Base-by-base conservation (phyloP, 2,329 filamentous ascomycete genomes). In the Hypomyces perniciosus region DNA sequence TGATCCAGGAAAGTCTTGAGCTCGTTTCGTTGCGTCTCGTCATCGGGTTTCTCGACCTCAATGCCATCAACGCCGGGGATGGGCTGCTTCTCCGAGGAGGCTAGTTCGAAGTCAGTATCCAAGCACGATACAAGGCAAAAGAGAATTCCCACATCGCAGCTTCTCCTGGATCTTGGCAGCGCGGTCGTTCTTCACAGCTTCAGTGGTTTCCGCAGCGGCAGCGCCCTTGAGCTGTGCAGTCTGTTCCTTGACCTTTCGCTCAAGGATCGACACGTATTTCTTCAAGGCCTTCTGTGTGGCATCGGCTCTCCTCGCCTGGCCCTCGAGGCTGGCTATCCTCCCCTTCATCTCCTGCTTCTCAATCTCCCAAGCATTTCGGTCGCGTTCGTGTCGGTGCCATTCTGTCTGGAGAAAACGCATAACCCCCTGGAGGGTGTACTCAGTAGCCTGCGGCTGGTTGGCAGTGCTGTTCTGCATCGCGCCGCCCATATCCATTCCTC, bases 331-430 rank as follows among this genome's bases (percentile, higher is more conserved):
- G 46, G 92, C 92, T 72, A 99, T 96, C 64, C 95, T 85, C 59
- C 89, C 90, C 75, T 95, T 96, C 93, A 99, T 97, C 74, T 99
- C 93, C 62, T 95, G 93, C 65, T 90, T 86, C 72, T 99, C 93
- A 67, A 99, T 99, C 71, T 99, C 93, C 93, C 93, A 99, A 35
- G 90, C 86, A 72, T 99, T 99, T 62, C 93, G 84, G 66, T 96
- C 93, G 71, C 93, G 88, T 72, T 99, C 93, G 70, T 99, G 92
- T 60, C 90, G 86, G 72, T 99, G 93, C 93, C 93, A 99, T 80
- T 99, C 92, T 44, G 93, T 93, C 73, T 99, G 93, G 37, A 99
- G 83, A 69, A 99, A 99, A 70, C 93, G 91, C 93, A 99, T 99
- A 35, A 99, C 93, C 65, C 93, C 80, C 69, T 83, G 80, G 35